phyloP scores from a whole-genome alignment of 805 yeast species.

The Saccharomyces kudriavzevii region DNA sequence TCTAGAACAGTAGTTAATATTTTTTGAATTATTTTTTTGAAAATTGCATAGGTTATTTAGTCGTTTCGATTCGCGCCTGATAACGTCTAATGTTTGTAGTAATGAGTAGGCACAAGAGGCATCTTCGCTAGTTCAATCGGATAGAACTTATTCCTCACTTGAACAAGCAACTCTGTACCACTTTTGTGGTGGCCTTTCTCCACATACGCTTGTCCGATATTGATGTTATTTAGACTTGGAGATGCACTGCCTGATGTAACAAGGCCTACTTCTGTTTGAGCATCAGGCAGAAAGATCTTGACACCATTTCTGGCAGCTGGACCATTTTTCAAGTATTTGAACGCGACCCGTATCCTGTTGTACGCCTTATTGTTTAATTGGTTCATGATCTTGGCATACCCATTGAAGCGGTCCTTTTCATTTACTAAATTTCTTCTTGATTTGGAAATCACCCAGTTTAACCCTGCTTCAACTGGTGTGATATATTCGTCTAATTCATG shows the following conservation, averaged over 20 bases:
- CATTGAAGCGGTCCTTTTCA: constrained; percentile 53
- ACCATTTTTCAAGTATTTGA: constrained; percentile 52
- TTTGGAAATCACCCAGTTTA: constrained; percentile 86
- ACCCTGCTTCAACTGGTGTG: constrained; percentile 83
- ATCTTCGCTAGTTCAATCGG: constrained; percentile 69
- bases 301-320: constrained; percentile 88
- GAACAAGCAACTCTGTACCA: constrained; percentile 64
- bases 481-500: constrained; percentile 73
- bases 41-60: not conserved
- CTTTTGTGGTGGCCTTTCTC: constrained; percentile 61
- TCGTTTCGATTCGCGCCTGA: not conserved
- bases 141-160: constrained; percentile 76
- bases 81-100: constrained; percentile 39
- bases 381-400: constrained; percentile 56
- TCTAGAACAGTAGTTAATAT: not conserved
- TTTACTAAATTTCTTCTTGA: constrained; percentile 44
- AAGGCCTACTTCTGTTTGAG: constrained; percentile 43
- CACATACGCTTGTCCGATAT: constrained; percentile 87
- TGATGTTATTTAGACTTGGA: constrained; percentile 62
- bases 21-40: not conserved
- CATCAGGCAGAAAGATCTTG: constrained; percentile 52
- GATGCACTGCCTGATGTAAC: constrained; percentile 57
- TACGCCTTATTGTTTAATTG: constrained; percentile 62
- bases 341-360: constrained; percentile 64
- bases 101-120: constrained; percentile 75